Percentiles rank a stretch among this genome's conserved stretches.
phyloP scores from a whole-genome alignment of 192 early-diverging fungal genomes.

The Globomyces pollinis-pini region DNA sequence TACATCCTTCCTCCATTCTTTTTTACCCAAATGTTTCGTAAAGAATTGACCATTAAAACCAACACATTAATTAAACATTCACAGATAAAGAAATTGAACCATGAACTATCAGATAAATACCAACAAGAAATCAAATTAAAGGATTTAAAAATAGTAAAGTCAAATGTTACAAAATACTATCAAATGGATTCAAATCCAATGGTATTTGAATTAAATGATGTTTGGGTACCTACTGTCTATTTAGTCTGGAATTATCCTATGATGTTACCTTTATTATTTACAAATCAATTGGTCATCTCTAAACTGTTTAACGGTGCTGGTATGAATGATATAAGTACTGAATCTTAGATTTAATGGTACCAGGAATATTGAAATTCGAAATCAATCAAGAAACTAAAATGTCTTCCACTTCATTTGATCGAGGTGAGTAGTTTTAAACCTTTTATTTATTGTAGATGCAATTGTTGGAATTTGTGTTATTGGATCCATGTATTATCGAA shows the following conservation, averaged over 20 bases:
- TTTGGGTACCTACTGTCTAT: not conserved
- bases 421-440: too few species aligned
- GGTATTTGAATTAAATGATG: not conserved
- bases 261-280: not conserved
- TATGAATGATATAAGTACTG: too few species aligned
- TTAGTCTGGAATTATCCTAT: slow-evolving; percentile 7
- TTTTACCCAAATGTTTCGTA: not conserved
- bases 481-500: too few species aligned
- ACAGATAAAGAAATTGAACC: not conserved
- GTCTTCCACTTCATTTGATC: too few species aligned
- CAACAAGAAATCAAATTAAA: not conserved
- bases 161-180: not conserved
- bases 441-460: slow-evolving; percentile 4
- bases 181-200: not conserved
- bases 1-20: too few species aligned
- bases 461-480: slow-evolving; percentile 2
- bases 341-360: slow-evolving; percentile 14
- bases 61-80: slow-evolving; percentile 2
- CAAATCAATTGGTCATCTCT: not conserved
- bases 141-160: not conserved
- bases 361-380: slow-evolving; percentile 3
- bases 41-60: not conserved
- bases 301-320: slow-evolving; percentile 7
- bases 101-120: not conserved
- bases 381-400: too few species aligned